Evolutionary conservation across 2,329 filamentous ascomycete species (phyloP).

Genomic region (Leptographium flavum): DNA sequence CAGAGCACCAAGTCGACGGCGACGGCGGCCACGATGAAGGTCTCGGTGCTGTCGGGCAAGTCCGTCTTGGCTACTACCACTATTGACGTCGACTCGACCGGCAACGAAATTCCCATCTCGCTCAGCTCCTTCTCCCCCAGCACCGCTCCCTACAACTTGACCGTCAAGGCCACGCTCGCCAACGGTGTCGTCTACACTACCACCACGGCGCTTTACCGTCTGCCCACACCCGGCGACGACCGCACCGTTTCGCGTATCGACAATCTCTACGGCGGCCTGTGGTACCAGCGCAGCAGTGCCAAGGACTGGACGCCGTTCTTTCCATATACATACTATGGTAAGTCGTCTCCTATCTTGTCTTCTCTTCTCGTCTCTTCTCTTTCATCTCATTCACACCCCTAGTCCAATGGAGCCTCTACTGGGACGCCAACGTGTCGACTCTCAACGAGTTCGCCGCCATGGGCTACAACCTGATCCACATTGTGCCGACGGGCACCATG

Average conservation of each 20-base stretch:
- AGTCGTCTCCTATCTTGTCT: too few relatives aligned
- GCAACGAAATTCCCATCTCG: not conserved
- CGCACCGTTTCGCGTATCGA: not conserved
- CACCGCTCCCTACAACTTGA: not conserved
- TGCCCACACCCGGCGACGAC: not conserved
- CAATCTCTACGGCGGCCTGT: not conserved
- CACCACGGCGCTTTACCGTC: not conserved
- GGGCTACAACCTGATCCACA: not conserved
- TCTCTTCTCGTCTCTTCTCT: too few relatives aligned
- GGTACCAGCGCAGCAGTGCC: not conserved
- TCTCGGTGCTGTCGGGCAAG: not conserved
- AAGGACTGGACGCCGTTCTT: not conserved
- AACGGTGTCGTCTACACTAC: not conserved
- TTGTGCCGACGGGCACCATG: not conserved
- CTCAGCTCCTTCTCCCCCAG: not conserved
- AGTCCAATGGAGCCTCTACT: not conserved
- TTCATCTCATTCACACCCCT: too few relatives aligned
- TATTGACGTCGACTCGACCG: not conserved
- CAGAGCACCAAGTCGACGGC: too few relatives aligned
- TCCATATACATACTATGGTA: constrained; percentile 1
- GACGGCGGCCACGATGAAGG: too few relatives aligned
- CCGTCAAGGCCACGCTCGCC: not conserved
- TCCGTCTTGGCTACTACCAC: not conserved
- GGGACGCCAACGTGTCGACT: not conserved
- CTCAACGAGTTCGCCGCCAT: not conserved